phyloP scores from a whole-genome alignment of 306 rosid species.

The Crataegus laevigata region DNA sequence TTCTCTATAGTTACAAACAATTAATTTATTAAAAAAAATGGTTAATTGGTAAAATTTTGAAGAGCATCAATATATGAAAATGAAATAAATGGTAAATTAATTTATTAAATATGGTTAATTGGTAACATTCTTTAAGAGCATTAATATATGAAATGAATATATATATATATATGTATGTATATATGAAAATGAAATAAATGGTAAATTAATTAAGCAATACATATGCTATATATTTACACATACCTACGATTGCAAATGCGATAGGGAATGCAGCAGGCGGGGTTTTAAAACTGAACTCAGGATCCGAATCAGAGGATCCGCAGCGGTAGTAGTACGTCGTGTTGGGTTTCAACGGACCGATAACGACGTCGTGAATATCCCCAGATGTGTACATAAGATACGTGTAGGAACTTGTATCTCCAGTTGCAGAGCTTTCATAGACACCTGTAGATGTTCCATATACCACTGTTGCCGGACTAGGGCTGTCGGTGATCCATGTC shows the following conservation, averaged over 20 bases:
- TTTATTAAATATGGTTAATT: no score
- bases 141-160: no score
- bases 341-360: slow-evolving; percentile 63
- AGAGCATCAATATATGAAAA: no score
- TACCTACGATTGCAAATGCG: slow-evolving; percentile 66
- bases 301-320: slow-evolving; percentile 25
- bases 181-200: no score
- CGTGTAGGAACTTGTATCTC: slow-evolving; percentile 39
- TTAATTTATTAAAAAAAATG: no score
- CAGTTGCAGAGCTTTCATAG: slow-evolving; percentile 22
- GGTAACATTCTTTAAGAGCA: no score
- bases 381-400: slow-evolving; percentile 35
- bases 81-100: no score
- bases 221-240: background rate
- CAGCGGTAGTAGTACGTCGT: slow-evolving; percentile 56
- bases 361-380: slow-evolving; percentile 50
- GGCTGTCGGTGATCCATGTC: slow-evolving; percentile 54
- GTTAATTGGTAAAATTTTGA: no score
- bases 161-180: no score
- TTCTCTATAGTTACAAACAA: no score
- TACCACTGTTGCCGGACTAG: slow-evolving; percentile 32
- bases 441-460: slow-evolving; percentile 47
- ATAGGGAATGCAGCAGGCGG: slow-evolving; percentile 61
- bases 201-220: no score
- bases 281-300: slow-evolving; percentile 45